Evolutionary conservation across 129 eudicot genomes (phyloP).

Genomic region (Tagetes patula): DNA sequence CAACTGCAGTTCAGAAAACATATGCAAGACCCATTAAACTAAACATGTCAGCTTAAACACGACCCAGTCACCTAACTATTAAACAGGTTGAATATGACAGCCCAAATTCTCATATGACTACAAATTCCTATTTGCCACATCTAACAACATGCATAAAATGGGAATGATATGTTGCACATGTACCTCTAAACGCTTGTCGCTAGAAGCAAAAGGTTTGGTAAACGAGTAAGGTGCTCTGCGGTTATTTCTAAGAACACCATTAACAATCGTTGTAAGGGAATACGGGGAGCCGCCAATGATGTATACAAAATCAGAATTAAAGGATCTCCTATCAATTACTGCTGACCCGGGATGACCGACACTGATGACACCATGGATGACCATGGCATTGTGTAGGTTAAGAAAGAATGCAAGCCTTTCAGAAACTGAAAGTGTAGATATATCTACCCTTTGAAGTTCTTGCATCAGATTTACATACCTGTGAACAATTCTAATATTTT

Average conservation of each 20-base stretch:
- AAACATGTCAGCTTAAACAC: too few species aligned
- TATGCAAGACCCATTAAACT: background rate
- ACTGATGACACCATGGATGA: slow-evolving; percentile 80
- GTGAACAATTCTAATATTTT: slow-evolving; percentile 20
- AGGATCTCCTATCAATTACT: slow-evolving; percentile 65
- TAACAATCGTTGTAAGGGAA: slow-evolving; percentile 61
- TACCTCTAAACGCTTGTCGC: slow-evolving; percentile 89
- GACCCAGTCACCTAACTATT: too few species aligned
- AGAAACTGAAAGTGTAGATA: slow-evolving; percentile 52
- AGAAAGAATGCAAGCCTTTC: slow-evolving; percentile 87
- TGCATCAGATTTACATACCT: slow-evolving; percentile 76
- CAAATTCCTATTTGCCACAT: background rate
- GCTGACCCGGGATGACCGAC: slow-evolving; percentile 78
- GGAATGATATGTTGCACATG: slow-evolving; percentile 3
- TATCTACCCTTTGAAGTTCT: slow-evolving; percentile 78
- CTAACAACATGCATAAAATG: background rate
- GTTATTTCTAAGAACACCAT: slow-evolving; percentile 87
- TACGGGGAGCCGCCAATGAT: slow-evolving; percentile 76
- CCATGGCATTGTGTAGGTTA: slow-evolving; percentile 85
- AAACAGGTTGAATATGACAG: too few species aligned
- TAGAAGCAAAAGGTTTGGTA: slow-evolving; percentile 59
- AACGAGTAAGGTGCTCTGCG: slow-evolving; percentile 87
- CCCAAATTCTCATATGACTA: too few species aligned
- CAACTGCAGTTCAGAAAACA: slow-evolving; percentile 42
- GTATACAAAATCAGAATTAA: slow-evolving; percentile 75